Base-by-base conservation (phyloP, 768 basidiomycete species). In the Russula abietina region DNA sequence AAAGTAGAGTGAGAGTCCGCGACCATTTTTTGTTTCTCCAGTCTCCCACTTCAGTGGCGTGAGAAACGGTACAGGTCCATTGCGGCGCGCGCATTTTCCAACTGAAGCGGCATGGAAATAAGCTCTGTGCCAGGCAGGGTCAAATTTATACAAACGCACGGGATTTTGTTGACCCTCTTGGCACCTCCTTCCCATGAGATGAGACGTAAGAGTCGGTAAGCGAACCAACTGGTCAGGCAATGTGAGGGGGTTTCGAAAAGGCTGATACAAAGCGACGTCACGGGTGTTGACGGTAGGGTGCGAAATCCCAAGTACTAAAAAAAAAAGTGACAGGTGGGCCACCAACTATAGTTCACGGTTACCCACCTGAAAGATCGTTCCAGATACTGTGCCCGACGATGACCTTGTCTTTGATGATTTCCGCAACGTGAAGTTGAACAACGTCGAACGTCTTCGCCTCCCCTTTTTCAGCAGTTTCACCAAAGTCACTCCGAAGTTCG, bases 201-300 rank as follows among this genome's bases (percentile, higher is more conserved):
- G 86, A 88, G 88, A 91, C 71, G 85, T 83, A 16, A 93, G 77
- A 5, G 91, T 93, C 69, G 84, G 86, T 39, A 93, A 77, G 30
- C 91, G 89, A 64, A 90, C 75, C 53, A 84, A 72, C 67, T 88
- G 85, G 69, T 86, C 83, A 8, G 83, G 83, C 28, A 81, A 80
- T 28, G 82, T 81, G 56, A 92, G 74, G 1, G 87, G 81, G 59
- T 84, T 87, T 69, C 88, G 81, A 70, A 91, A 92, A 0, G 90
- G 90, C 76, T 88, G 81, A 73, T 90, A 93, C 36, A 93, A 74
- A 4, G 85, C 90, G 57, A 91, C 88, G 70, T 93, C 91, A 55
- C 91, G 82, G 14, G 91, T 92, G 54, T 79, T 78, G 9, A 87
- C 85, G 16, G 89, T 88, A 38, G 86, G 81, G 73, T 91, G 89